A percentile compares a stretch with the other conserved stretches of the same genome.
Conservation (phyloP, 345 rosid genomes). For the Rhizophora mangle region DNA sequence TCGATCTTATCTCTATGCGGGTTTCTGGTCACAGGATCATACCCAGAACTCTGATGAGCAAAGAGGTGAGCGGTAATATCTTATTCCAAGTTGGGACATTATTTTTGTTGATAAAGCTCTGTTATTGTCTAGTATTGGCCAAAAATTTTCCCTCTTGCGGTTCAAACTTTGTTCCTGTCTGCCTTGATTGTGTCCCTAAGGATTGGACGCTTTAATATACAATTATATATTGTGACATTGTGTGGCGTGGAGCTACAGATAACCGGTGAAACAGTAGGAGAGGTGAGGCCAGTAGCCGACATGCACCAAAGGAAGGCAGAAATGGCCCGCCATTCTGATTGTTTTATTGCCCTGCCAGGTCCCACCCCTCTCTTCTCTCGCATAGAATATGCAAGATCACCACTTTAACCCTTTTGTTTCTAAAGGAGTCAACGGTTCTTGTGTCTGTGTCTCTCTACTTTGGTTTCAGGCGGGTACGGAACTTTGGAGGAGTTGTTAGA, state of each 20-base stretch:
- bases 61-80: slow-evolving; percentile 51
- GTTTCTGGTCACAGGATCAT: slow-evolving; percentile 49
- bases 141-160: too few relatives aligned
- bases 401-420: background rate
- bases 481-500: slow-evolving; percentile 47
- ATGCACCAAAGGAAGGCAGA: slow-evolving; percentile 53
- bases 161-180: too few relatives aligned
- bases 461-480: slow-evolving; percentile 42
- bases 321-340: slow-evolving; percentile 52
- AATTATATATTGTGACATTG: too few relatives aligned
- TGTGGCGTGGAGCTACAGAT: slow-evolving; percentile 30
- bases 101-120: background rate
- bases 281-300: slow-evolving; percentile 43
- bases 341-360: slow-evolving; percentile 52
- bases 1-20: background rate
- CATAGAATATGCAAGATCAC: background rate
- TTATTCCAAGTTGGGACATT: background rate
- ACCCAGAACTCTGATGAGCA: slow-evolving; percentile 82
- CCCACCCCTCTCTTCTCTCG: background rate
- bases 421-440: background rate
- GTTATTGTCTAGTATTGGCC: too few relatives aligned
- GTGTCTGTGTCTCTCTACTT: background rate
- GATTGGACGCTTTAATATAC: too few relatives aligned
- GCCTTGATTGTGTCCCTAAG: too few relatives aligned
- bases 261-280: slow-evolving; percentile 63